phyloP scores from a whole-genome alignment of 805 yeast species.

The Sugiyamaella marilandica region DNA sequence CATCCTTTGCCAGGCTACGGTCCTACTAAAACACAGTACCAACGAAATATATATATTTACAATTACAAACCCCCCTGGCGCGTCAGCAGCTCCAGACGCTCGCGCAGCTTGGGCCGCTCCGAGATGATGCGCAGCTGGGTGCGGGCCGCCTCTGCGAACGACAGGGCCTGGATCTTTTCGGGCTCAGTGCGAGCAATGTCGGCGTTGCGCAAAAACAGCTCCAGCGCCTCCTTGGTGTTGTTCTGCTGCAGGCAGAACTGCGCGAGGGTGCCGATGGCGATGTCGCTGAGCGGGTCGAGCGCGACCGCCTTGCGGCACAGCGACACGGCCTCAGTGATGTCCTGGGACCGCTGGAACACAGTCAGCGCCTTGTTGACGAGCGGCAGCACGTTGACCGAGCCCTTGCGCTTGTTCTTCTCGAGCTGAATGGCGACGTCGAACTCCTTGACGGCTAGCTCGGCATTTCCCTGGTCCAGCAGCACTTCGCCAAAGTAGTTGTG shows the following conservation, averaged over 20 bases:
- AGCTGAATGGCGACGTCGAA: constrained; percentile 82
- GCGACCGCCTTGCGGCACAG: constrained; percentile 71
- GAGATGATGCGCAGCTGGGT: constrained; percentile 66
- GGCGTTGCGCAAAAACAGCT: constrained; percentile 76
- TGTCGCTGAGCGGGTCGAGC: constrained; percentile 82
- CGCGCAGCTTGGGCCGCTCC: constrained; percentile 33
- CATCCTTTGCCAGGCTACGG: too few relatives aligned
- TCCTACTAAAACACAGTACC: too few relatives aligned
- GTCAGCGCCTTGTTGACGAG: constrained; percentile 83
- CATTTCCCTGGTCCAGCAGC: constrained; percentile 72
- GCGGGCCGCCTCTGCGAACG: constrained; percentile 88
- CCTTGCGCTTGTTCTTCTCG: constrained; percentile 52
- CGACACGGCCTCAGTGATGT: constrained; percentile 54
- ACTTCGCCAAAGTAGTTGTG: constrained; percentile 96
- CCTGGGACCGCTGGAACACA: constrained; percentile 34
- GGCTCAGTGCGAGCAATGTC: constrained; percentile 75
- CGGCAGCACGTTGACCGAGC: constrained; percentile 83
- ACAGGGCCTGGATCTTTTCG: constrained; percentile 85
- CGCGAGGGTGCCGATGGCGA: constrained; percentile 86
- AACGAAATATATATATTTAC: not conserved
- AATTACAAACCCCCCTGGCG: constrained; percentile 1
- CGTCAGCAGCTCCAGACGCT: constrained; percentile 26
- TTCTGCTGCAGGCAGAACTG: constrained; percentile 84
- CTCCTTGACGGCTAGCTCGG: constrained; percentile 68
- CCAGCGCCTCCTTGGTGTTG: constrained; percentile 74